Base-by-base conservation (phyloP, 768 basidiomycete species). In the Chalciporus piperatus region DNA sequence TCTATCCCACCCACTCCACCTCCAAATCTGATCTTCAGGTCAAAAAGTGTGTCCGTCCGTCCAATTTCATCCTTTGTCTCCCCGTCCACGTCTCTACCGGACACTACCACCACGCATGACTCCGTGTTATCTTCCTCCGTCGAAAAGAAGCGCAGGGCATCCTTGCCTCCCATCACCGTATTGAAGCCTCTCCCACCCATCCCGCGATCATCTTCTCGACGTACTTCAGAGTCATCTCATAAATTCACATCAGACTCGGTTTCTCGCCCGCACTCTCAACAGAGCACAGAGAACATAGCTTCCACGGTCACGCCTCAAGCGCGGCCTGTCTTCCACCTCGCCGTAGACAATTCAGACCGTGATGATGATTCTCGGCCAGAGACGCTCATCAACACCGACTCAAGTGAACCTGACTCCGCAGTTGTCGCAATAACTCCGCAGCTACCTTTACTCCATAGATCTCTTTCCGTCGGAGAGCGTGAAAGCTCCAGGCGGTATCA, bases 1-100 rank as follows among this genome's bases (percentile, higher is more conserved):
- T 76, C 81, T 13, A 80, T 77, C 10, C 82, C 80, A 23, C 81
- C 81, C 23, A 82, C 82, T 11, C 81, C 82, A 33, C 80, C 80
- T 19, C 68, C 74, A 46, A 74, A 71, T 58, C 59, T 66, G 53
- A 51, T 72, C 51, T 75, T 72, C 45, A 50, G 41, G 11, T 28
- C 55, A 20, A 70, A 71, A 47, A 71, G 71, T 3, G 65, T 70
- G 45, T 68, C 70, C 45, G 65, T 65, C 48, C 59, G 67, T 50
- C 59, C 75, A 9, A 68, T 72, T 41, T 80, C 80, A 25, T 68
- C 75, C 55, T 78, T 78, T 51, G 79, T 76, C 51, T 75, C 79
- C 41, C 65, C 72, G 63, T 69, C 75, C 45, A 66, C 52, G 20
- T 70, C 61, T 46, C 44, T 47, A 17, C 55, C 53, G 10, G 32